phyloP scores from a whole-genome alignment of 805 yeast species.

The Starmera amethionina region DNA sequence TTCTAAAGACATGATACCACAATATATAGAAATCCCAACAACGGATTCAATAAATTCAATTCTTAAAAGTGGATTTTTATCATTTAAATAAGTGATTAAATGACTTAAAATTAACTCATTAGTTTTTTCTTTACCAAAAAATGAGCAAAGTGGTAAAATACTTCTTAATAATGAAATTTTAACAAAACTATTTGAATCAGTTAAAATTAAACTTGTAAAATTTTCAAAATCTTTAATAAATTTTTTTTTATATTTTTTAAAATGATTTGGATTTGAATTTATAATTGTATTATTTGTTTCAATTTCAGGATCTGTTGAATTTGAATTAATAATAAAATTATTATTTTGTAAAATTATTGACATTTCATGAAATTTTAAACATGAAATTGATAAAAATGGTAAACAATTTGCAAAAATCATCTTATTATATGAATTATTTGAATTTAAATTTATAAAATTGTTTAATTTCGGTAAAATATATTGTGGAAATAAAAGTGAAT shows the following conservation, averaged over 20 bases:
- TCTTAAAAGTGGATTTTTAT: slow-evolving; percentile 56
- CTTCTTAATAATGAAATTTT: slow-evolving; percentile 59
- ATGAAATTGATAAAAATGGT: slow-evolving; percentile 59
- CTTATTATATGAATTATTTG: slow-evolving; percentile 39
- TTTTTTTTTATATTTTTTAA: slow-evolving; percentile 31
- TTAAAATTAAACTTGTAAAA: slow-evolving; percentile 52
- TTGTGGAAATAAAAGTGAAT: slow-evolving; percentile 70
- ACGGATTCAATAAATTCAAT: slow-evolving; percentile 64
- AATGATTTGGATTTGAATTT: slow-evolving; percentile 19
- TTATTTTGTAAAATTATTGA: slow-evolving; percentile 36
- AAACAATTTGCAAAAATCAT: slow-evolving; percentile 64
- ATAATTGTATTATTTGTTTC: slow-evolving; percentile 25
- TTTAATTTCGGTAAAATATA: slow-evolving; percentile 67
- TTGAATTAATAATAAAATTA: slow-evolving; percentile 15
- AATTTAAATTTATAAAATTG: slow-evolving; percentile 22
- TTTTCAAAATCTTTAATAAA: slow-evolving; percentile 51
- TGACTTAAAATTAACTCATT: slow-evolving; percentile 87
- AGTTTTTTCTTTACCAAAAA: slow-evolving; percentile 79
- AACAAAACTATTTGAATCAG: slow-evolving; percentile 59
- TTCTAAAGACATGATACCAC: slow-evolving; percentile 76
- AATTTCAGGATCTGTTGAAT: slow-evolving; percentile 33
- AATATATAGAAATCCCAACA: slow-evolving; percentile 63
- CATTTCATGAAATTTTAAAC: slow-evolving; percentile 56
- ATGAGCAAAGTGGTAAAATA: slow-evolving; percentile 69
- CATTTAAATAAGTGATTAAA: slow-evolving; percentile 84